Conservation (phyloP, 2,329 filamentous ascomycete genomes). For the Ceratocystis alfenasii region DNA sequence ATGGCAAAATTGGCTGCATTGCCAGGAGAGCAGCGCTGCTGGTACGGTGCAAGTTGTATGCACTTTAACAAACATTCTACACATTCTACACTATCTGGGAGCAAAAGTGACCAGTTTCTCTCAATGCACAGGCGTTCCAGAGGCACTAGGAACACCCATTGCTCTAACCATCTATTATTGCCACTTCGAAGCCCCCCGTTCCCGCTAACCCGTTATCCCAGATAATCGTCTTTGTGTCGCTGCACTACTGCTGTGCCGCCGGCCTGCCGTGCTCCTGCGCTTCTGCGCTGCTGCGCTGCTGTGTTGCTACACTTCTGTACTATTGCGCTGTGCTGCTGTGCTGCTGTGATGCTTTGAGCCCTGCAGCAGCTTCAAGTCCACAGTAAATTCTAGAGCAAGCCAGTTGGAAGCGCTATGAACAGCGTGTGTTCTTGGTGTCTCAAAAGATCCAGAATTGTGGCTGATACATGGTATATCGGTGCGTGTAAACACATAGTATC, state of each 20-base stretch:
- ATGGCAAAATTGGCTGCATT: neutral
- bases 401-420: neutral
- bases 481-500: neutral
- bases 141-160: neutral
- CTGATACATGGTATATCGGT: slow-evolving; percentile 8
- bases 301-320: no score
- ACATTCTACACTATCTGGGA: neutral
- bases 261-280: no score
- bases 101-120: neutral
- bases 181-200: neutral
- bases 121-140: neutral
- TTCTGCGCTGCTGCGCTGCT: no score
- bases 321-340: no score
- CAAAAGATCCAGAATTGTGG: slow-evolving; percentile 13
- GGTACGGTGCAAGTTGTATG: neutral
- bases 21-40: neutral
- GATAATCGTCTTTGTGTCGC: neutral
- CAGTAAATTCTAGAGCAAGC: neutral
- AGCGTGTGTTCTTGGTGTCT: slow-evolving; percentile 10
- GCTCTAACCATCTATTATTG: slow-evolving; percentile 1
- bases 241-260: neutral
- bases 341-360: no score
- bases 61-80: neutral
- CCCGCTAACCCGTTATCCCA: neutral
- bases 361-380: neutral